These are phyloP conservation scores for Dioscorea dumetorum DNA, from an alignment of 106 monocot genomes.

Conservation along the genomic window DNA sequence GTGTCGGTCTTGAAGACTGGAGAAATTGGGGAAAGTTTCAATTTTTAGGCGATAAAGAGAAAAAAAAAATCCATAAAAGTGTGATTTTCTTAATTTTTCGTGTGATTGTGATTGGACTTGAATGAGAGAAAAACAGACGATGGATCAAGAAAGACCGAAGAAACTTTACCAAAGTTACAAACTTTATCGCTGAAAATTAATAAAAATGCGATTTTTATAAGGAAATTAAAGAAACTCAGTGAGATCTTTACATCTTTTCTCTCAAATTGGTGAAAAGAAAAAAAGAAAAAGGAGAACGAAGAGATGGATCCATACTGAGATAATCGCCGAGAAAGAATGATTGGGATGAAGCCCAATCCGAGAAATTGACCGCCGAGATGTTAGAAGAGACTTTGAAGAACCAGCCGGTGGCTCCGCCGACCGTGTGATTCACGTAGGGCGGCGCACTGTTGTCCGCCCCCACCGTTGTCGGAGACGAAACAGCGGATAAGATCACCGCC, in stretches of 20 bases:
- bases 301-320: slow-evolving; percentile 37
- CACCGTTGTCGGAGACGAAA: background rate
- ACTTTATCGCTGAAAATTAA: too few species aligned
- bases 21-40: background rate
- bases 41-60: background rate
- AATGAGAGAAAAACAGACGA: background rate
- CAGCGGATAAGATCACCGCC: slow-evolving; percentile 1
- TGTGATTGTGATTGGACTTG: background rate
- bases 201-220: too few species aligned
- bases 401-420: slow-evolving; percentile 65
- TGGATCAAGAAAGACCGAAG: background rate
- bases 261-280: too few species aligned
- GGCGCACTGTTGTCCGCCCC: slow-evolving; percentile 11
- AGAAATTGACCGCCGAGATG: slow-evolving; percentile 51
- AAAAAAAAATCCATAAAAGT: background rate
- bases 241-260: too few species aligned
- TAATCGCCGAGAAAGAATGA: slow-evolving; percentile 80
- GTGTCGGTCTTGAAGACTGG: slow-evolving; percentile 67
- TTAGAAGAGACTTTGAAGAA: slow-evolving; percentile 37
- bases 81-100: background rate
- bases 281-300: background rate
- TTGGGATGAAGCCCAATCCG: slow-evolving; percentile 51
- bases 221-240: too few species aligned
- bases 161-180: too few species aligned
- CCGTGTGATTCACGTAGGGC: slow-evolving; percentile 67